phyloP scores from a whole-genome alignment of 75 land plant genomes.

The Picea glauca region DNA sequence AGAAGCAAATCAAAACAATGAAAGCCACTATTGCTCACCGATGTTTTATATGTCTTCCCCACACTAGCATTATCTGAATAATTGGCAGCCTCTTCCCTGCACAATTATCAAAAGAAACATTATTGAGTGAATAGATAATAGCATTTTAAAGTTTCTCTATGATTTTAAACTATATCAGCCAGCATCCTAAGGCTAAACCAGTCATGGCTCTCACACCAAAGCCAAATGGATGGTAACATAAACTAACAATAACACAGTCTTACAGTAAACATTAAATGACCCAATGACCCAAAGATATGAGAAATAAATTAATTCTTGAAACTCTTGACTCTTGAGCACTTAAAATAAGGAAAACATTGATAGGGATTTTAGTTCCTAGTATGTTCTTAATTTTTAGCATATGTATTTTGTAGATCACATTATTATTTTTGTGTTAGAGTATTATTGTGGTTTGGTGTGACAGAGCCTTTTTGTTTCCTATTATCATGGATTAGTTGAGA shows the following conservation, averaged over 20 bases:
- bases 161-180: background rate
- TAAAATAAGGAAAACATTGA: too few relatives aligned
- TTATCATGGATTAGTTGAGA: too few relatives aligned
- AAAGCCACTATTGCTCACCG: background rate
- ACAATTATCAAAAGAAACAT: background rate
- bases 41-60: conserved; percentile 5
- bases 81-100: conserved; percentile 5
- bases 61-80: background rate
- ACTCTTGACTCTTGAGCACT: too few relatives aligned
- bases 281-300: background rate
- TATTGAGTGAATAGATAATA: background rate
- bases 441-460: too few relatives aligned
- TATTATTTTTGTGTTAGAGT: too few relatives aligned
- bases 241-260: background rate
- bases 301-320: background rate
- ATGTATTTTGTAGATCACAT: too few relatives aligned
- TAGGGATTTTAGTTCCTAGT: too few relatives aligned
- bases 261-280: background rate
- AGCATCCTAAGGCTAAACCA: background rate
- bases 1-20: background rate
- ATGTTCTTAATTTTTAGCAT: too few relatives aligned
- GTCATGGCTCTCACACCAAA: background rate
- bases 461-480: too few relatives aligned
- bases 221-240: background rate
- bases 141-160: background rate